A percentile compares a stretch with the other conserved stretches of the same genome.
phyloP scores from a whole-genome alignment of 2,329 filamentous ascomycete genomes.

The Penicillium sp. region DNA sequence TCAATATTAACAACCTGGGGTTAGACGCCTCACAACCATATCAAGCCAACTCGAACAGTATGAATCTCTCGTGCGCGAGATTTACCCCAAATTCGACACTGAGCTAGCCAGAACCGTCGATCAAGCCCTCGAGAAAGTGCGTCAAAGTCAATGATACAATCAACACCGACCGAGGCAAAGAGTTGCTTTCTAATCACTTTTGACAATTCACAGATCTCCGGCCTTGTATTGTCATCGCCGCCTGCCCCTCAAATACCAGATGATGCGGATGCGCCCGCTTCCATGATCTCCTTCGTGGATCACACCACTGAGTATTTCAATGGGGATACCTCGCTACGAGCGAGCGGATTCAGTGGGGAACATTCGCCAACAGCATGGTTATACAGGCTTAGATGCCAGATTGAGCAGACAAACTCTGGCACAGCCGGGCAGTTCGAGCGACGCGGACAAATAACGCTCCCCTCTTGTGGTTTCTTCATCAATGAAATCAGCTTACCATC shows the following conservation, averaged over 20 bases:
- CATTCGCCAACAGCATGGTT: conserved; percentile 46
- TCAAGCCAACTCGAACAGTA: conserved; percentile 38
- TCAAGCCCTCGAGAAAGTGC: conserved; percentile 34
- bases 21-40: conserved; percentile 40
- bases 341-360: conserved; percentile 44
- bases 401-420: conserved; percentile 27
- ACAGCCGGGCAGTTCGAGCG: conserved; percentile 20
- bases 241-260: not conserved
- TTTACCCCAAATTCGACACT: conserved; percentile 34
- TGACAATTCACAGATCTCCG: conserved; percentile 1
- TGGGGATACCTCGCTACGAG: conserved; percentile 36
- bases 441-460: conserved; percentile 29
- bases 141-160: not conserved
- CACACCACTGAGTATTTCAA: conserved; percentile 45
- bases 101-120: conserved; percentile 35
- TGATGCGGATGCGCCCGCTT: not conserved
- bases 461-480: conserved; percentile 31
- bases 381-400: conserved; percentile 38
- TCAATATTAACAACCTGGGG: conserved; percentile 1
- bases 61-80: conserved; percentile 35
- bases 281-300: conserved; percentile 38
- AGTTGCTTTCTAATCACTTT: not conserved
- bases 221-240: conserved; percentile 1
- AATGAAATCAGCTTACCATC: conserved; percentile 38
- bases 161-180: not conserved